A percentile compares a stretch with the other conserved stretches of the same genome.
Conservation (phyloP, 441 rosid species). For the Adansonia gregorii region DNA sequence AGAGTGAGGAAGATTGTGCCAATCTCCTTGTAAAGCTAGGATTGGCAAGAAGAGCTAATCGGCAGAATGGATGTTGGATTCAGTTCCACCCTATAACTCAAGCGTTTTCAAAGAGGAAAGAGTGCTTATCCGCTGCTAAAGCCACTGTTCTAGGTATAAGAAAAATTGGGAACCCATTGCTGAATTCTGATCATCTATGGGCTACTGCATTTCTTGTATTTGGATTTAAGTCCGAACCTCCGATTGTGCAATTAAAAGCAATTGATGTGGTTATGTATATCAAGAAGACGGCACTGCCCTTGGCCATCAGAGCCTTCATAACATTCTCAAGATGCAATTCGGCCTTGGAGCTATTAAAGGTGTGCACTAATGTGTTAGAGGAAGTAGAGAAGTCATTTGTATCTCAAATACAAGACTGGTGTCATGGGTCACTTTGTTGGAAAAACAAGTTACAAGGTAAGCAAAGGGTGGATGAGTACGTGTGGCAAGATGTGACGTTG, state of each 20-base stretch:
- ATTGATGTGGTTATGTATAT: conserved; percentile 77
- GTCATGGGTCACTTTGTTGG: conserved; percentile 88
- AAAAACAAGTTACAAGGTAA: conserved; percentile 59
- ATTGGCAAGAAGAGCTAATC: conserved; percentile 62
- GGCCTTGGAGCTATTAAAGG: conserved; percentile 82
- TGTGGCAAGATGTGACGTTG: conserved; percentile 91
- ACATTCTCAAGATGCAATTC: conserved; percentile 86
- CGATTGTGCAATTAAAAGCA: conserved; percentile 76
- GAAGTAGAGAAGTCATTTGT: conserved; percentile 92
- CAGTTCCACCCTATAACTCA: conserved; percentile 81
- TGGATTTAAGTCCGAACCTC: conserved; percentile 87
- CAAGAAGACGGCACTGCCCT: conserved; percentile 82
- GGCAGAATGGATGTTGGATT: conserved; percentile 73
- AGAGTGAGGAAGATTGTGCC: conserved; percentile 82
- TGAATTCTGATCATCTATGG: conserved; percentile 81
- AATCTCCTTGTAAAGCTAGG: conserved; percentile 72
- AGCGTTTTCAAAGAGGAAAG: conserved; percentile 62
- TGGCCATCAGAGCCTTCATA: conserved; percentile 78
- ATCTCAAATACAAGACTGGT: conserved; percentile 84
- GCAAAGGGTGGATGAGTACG: conserved; percentile 73
- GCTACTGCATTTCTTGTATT: conserved; percentile 90
- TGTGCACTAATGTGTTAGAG: conserved; percentile 84
- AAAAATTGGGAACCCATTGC: conserved; percentile 50
- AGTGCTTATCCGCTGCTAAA: conserved; percentile 62
- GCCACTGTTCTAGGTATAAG: conserved; percentile 71